Evolutionary conservation across 2,329 filamentous ascomycete genomes (phyloP).

Genomic region (Ciborinia camelliae): DNA sequence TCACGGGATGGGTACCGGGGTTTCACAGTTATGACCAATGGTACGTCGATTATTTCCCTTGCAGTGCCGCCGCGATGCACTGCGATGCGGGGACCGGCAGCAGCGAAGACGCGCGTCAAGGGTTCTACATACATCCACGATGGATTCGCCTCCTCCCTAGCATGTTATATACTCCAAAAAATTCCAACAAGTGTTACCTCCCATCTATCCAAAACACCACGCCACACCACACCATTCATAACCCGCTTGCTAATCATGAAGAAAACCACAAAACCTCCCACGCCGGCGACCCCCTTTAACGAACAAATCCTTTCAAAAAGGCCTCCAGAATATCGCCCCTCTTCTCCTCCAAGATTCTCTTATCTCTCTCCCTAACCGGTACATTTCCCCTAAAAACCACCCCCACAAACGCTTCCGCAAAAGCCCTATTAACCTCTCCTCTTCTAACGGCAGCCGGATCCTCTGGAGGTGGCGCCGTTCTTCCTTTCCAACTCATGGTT

Average conservation of each 20-base stretch:
- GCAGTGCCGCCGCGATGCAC: no score
- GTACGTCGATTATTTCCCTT: no score
- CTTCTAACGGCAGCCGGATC: conserved; percentile 53
- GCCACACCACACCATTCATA: background rate
- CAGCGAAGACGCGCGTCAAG: background rate
- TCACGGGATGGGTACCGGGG: no score
- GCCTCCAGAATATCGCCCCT: conserved; percentile 66
- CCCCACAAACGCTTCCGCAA: conserved; percentile 62
- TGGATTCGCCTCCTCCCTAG: background rate
- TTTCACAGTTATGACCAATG: no score
- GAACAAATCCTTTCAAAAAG: conserved; percentile 49
- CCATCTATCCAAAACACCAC: conserved; percentile 1
- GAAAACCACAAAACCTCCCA: background rate
- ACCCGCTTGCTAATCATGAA: background rate
- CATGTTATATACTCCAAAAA: background rate
- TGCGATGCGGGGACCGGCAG: no score
- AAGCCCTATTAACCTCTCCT: conserved; percentile 56
- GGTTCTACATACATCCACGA: background rate
- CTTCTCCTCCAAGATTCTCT: conserved; percentile 57
- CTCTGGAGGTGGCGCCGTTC: conserved; percentile 37
- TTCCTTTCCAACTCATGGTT: conserved; percentile 34
- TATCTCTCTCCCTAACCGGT: conserved; percentile 51
- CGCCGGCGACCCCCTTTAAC: background rate
- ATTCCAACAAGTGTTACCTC: background rate
- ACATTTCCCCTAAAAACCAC: conserved; percentile 55